Conservation (phyloP, 2,329 filamentous ascomycete genomes). For the Basipetospora chlamydospora region DNA sequence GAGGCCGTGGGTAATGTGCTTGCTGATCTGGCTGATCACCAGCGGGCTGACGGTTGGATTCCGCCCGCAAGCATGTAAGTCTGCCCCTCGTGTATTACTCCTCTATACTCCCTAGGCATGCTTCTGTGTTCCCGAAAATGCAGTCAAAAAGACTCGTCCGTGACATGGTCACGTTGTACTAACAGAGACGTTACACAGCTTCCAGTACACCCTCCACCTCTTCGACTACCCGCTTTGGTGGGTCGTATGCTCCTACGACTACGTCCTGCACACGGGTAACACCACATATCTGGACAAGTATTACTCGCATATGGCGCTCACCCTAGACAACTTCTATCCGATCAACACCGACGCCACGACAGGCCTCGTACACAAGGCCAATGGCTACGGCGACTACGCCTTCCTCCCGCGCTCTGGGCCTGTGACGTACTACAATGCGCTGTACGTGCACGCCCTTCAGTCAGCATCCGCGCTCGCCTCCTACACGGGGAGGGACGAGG, state of each 20-base stretch:
- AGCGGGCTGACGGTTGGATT: conserved; percentile 36
- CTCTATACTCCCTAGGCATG: no score
- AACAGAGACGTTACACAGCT: conserved; percentile 13
- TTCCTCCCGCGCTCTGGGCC: conserved; percentile 31
- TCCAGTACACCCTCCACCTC: conserved; percentile 26
- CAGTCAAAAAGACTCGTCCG: no score
- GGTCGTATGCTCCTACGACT: conserved; percentile 32
- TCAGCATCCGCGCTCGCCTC: conserved; percentile 28
- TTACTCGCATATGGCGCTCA: conserved; percentile 23
- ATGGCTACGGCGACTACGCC: conserved; percentile 35
- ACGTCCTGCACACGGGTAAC: conserved; percentile 35
- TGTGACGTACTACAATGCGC: conserved; percentile 37
- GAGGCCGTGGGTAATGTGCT: conserved; percentile 29
- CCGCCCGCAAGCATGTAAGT: conserved; percentile 36
- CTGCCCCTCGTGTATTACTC: background rate
- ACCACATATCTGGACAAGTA: conserved; percentile 23
- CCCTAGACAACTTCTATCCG: conserved; percentile 31
- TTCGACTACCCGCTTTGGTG: conserved; percentile 41
- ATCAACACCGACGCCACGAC: conserved; percentile 23
- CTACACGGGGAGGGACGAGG: conserved; percentile 11
- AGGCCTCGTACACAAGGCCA: conserved; percentile 24
- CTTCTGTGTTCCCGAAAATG: no score
- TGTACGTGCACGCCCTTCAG: conserved; percentile 30
- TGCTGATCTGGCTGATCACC: conserved; percentile 32
- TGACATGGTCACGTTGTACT: conserved; percentile 10